A percentile compares a stretch with the other conserved stretches of the same genome.
Conservation (phyloP, 805 yeast species). For the Starmerella stellata region DNA sequence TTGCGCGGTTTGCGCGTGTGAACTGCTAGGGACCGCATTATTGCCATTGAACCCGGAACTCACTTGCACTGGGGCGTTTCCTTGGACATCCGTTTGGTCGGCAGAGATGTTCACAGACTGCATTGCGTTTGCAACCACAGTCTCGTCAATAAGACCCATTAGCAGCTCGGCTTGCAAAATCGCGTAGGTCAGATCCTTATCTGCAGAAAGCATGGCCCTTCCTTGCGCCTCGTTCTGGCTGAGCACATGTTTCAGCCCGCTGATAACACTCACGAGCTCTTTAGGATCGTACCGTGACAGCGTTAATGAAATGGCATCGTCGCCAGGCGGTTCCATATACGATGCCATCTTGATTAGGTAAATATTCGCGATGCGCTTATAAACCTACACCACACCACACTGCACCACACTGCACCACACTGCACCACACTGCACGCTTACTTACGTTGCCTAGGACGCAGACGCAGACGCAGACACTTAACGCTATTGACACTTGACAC, state of each 20-base stretch:
- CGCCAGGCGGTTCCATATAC: conserved; percentile 11
- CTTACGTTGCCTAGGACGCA: too few relatives aligned
- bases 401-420: too few relatives aligned
- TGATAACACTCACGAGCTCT: conserved; percentile 32
- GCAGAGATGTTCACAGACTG: conserved; percentile 2
- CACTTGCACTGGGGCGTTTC: too few relatives aligned
- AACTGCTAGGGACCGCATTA: conserved; percentile 82
- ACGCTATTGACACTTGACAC: too few relatives aligned
- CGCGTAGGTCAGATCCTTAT: conserved; percentile 62
- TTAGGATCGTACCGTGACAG: conserved; percentile 33
- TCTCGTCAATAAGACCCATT: conserved; percentile 23
- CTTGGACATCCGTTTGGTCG: conserved; percentile 6
- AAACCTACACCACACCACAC: too few relatives aligned
- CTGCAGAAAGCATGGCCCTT: conserved; percentile 39
- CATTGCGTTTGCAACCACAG: conserved; percentile 16
- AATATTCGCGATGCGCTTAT: too few relatives aligned
- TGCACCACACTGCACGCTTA: too few relatives aligned
- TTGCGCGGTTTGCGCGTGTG: too few relatives aligned
- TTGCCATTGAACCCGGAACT: conserved; percentile 90
- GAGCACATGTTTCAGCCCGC: conserved; percentile 42
- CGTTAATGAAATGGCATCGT: conserved; percentile 30
- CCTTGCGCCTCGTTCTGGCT: conserved; percentile 41
- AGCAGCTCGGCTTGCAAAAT: conserved; percentile 48
- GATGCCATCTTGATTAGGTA: conserved; percentile 2
- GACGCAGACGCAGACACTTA: too few relatives aligned